Evolutionary conservation across 1,139 yeast genomes (phyloP), one percentile per base, ranked within the genome.

Genomic region (Yamadazyma sp.): DNA sequence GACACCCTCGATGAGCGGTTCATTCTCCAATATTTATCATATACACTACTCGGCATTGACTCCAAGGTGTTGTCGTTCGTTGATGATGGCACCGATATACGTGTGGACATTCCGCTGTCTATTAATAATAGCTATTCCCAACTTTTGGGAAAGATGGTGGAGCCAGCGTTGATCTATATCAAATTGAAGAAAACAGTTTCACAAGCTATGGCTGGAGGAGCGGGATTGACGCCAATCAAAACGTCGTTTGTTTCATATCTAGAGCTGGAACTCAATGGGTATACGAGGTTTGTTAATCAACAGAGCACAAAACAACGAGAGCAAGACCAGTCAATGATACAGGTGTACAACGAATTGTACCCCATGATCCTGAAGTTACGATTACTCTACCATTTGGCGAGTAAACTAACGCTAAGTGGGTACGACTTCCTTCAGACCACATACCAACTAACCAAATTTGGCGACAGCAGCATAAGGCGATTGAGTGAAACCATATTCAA

Each of bases 1-100:
- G 59, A 64, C 20, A 52, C 71, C 1, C 42, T 63, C 31, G 55
- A 61, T 2, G 89, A 84, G 45, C 62, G 62, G 7, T 73, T 67
- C 4, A 70, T 88, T 3, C 52, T 86, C 37, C 66, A 69, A 11
- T 83, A 77, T 47, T 61, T 87, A 4, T 77, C 85, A 3, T 89
- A 77, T 56, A 77, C 87, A 0, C 61, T 91, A 24, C 71, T 83
- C 17, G 97, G 96, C 0, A 73, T 87, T 6, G 84, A 86, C 34
- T 81, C 95, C 1, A 75, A 73, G 31, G 51, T 79, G 31, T 75
- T 88, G 37, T 71, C 77, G 1, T 75, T 84, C 59, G 53, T 51
- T 5, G 59, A 59, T 5, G 61, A 65, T 6, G 51, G 54, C 20
- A 51, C 50, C 16, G 57, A 66, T 11, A 50, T 65, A 6, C 33